Conservation (phyloP, 345 rosid genomes). For the Citrus unshiu region DNA sequence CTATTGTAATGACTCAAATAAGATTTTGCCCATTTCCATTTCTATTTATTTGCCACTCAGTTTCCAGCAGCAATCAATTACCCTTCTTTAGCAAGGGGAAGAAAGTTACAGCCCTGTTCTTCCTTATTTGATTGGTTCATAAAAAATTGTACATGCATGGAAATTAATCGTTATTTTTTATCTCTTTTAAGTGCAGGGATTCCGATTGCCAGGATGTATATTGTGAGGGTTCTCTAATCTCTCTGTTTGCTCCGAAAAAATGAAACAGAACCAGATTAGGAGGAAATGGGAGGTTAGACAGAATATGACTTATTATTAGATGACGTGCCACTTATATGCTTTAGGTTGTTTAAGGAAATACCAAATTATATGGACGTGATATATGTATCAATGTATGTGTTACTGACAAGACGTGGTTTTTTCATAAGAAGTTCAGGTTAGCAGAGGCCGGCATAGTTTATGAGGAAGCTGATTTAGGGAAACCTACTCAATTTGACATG, state of each 20-base stretch:
- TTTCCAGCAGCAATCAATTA: background rate
- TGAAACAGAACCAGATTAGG: background rate
- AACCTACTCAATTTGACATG: background rate
- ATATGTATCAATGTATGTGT: too few relatives aligned
- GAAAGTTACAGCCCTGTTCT: background rate
- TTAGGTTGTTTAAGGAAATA: background rate
- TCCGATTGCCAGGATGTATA: background rate
- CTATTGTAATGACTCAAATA: background rate
- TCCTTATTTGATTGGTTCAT: background rate
- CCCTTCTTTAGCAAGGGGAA: background rate
- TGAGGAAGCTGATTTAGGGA: background rate
- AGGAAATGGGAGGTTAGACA: background rate
- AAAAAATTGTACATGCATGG: background rate
- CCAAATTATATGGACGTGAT: too few relatives aligned
- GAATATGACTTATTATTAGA: background rate
- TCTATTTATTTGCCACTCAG: background rate
- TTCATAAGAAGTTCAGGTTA: background rate
- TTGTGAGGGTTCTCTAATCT: background rate
- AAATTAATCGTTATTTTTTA: background rate
- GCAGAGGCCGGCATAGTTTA: background rate
- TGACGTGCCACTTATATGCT: background rate
- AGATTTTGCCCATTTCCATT: too few relatives aligned
- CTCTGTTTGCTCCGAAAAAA: background rate
- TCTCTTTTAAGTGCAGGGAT: background rate
- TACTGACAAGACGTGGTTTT: background rate